Percentiles rank a stretch among this genome's conserved stretches.
Conservation (phyloP, 306 rosid species). For the Vigna nakashimae region DNA sequence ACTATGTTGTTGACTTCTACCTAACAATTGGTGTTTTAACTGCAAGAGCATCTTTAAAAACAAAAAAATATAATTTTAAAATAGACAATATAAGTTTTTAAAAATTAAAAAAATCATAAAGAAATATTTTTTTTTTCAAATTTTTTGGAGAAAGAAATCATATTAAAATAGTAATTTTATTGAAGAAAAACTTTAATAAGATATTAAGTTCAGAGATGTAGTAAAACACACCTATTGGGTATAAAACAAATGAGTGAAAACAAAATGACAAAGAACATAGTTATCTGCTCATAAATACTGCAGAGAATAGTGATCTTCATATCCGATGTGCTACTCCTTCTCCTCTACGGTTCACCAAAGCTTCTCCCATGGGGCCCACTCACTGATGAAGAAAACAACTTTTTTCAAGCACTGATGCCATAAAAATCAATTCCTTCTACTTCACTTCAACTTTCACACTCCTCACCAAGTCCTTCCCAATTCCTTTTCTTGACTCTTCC, state of each 20-base stretch:
- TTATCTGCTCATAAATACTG: neutral
- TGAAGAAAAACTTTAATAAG: neutral
- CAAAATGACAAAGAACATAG: neutral
- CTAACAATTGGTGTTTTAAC: no score
- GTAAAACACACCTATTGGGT: neutral
- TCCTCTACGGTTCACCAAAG: slow-evolving; percentile 34
- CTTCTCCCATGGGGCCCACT: slow-evolving; percentile 40
- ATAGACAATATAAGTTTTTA: no score
- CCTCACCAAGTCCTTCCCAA: neutral
- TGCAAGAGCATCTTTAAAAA: no score
- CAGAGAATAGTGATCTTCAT: neutral
- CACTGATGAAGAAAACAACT: neutral
- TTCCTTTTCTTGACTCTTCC: neutral
- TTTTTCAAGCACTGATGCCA: slow-evolving; percentile 16
- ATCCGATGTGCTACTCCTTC: neutral
- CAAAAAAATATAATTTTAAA: no score
- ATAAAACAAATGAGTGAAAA: neutral
- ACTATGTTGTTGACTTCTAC: no score
- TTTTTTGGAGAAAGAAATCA: no score
- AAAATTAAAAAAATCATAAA: no score
- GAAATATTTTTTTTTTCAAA: no score
- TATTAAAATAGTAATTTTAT: no score
- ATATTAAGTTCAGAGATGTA: neutral
- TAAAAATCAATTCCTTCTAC: slow-evolving; percentile 27
- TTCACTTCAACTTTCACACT: slow-evolving; percentile 33